These are phyloP conservation scores for Carpinus fangiana DNA, from an alignment of 306 rosid species.

Conservation along the genomic window DNA sequence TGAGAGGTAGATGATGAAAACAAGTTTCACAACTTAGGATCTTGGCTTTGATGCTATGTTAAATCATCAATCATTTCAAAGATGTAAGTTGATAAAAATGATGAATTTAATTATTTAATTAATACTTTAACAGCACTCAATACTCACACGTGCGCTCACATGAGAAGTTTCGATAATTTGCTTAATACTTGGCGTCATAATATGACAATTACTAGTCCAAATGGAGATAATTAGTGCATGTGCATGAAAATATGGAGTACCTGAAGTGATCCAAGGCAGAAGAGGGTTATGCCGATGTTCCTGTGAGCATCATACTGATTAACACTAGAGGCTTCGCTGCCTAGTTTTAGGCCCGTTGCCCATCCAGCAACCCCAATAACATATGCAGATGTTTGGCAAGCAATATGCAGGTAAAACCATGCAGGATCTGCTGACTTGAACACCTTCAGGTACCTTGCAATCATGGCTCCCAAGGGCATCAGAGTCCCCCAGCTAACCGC, in stretches of 20 bases:
- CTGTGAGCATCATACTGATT: conserved; percentile 43
- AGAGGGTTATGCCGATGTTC: conserved; percentile 72
- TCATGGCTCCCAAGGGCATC: conserved; percentile 74
- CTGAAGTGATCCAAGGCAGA: conserved; percentile 92
- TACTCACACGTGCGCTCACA: too few species aligned
- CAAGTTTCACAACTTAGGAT: too few species aligned
- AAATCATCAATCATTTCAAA: too few species aligned
- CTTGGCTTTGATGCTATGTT: too few species aligned
- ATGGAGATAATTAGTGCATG: too few species aligned
- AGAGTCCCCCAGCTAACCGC: conserved; percentile 79
- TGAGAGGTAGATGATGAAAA: too few species aligned
- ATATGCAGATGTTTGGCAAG: conserved; percentile 88
- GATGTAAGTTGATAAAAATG: too few species aligned
- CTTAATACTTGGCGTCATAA: neutral
- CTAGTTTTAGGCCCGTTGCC: conserved; percentile 94
- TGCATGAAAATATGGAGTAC: conserved; percentile 25
- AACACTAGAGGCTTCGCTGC: conserved; percentile 55
- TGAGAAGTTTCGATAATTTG: neutral
- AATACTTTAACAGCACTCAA: too few species aligned
- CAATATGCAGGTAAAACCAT: conserved; percentile 91
- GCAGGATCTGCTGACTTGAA: conserved; percentile 93
- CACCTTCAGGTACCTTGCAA: conserved; percentile 81
- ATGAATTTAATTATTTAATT: too few species aligned
- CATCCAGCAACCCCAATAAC: conserved; percentile 91
- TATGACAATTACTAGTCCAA: too few species aligned